Evolutionary conservation across 73 alveolate species (phyloP).

Genomic region (Paramecium primaurelia): DNA sequence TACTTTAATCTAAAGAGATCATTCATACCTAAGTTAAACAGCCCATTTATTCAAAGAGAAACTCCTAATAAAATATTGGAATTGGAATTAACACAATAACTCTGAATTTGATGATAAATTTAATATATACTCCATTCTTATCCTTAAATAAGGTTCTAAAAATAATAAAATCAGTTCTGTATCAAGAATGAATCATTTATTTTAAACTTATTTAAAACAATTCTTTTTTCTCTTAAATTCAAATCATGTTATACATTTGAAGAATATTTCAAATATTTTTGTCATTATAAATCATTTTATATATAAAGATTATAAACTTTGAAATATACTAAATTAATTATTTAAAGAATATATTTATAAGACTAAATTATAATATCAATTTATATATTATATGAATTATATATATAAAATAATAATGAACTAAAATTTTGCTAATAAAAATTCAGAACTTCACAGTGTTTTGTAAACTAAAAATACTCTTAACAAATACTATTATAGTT

Average conservation of each 20-base stretch:
- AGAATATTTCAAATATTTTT: neutral
- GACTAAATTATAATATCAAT: neutral
- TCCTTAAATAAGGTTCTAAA: neutral
- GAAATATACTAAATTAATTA: neutral
- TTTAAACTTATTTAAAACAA: neutral
- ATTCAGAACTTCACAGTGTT: neutral
- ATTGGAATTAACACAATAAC: neutral
- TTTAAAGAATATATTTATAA: neutral
- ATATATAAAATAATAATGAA: neutral
- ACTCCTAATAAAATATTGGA: neutral
- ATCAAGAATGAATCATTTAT: neutral
- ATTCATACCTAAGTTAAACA: neutral
- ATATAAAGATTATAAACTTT: neutral
- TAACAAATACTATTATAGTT: slow-evolving; percentile 75
- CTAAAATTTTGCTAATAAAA: neutral
- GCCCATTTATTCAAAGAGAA: neutral
- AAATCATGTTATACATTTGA: neutral
- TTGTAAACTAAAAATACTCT: neutral
- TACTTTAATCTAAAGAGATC: neutral
- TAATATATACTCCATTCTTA: neutral
- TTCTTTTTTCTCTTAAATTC: neutral
- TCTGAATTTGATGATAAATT: neutral
- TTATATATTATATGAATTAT: neutral
- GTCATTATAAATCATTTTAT: neutral
- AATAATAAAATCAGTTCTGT: neutral